Percentiles rank a stretch among this genome's conserved stretches.
These are phyloP conservation scores for Monosporascus sp. DNA, from an alignment of 2,329 filamentous ascomycete species.

Conservation along the genomic window DNA sequence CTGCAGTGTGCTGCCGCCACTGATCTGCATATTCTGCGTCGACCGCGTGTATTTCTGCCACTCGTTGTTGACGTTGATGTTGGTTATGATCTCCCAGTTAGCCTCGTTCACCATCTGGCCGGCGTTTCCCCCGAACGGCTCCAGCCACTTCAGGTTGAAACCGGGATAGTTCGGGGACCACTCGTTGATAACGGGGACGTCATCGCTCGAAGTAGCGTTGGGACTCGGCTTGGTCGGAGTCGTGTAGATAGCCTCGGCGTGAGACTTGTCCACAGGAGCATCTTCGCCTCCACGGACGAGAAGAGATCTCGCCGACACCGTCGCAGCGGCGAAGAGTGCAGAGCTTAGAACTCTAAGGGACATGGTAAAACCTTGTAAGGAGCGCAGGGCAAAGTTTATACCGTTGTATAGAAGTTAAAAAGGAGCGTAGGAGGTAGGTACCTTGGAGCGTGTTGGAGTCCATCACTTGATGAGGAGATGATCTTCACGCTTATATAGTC, in stretches of 20 bases:
- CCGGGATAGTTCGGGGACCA: conserved; percentile 33
- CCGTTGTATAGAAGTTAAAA: not conserved
- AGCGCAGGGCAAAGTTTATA: not conserved
- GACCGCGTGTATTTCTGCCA: conserved; percentile 41
- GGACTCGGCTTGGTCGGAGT: too few relatives aligned
- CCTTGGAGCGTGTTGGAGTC: not conserved
- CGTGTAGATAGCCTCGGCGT: too few relatives aligned
- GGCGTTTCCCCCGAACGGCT: conserved; percentile 37
- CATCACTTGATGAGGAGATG: not conserved
- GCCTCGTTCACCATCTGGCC: conserved; percentile 31
- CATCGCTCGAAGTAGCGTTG: not conserved
- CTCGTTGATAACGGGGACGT: conserved; percentile 11
- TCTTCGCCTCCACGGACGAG: too few relatives aligned
- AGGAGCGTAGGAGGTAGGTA: not conserved
- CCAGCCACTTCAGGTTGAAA: conserved; percentile 39
- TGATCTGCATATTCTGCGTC: conserved; percentile 43
- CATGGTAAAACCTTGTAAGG: not conserved
- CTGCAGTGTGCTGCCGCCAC: conserved; percentile 46
- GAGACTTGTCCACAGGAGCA: too few relatives aligned
- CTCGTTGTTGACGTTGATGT: conserved; percentile 44
- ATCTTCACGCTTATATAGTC: not conserved
- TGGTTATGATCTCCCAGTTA: conserved; percentile 42
- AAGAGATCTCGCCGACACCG: too few relatives aligned
- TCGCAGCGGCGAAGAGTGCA: not conserved
- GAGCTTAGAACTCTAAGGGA: not conserved